Base-by-base conservation (phyloP, 2,329 filamentous ascomycete species). In the Aspergillus eucalypticola region DNA sequence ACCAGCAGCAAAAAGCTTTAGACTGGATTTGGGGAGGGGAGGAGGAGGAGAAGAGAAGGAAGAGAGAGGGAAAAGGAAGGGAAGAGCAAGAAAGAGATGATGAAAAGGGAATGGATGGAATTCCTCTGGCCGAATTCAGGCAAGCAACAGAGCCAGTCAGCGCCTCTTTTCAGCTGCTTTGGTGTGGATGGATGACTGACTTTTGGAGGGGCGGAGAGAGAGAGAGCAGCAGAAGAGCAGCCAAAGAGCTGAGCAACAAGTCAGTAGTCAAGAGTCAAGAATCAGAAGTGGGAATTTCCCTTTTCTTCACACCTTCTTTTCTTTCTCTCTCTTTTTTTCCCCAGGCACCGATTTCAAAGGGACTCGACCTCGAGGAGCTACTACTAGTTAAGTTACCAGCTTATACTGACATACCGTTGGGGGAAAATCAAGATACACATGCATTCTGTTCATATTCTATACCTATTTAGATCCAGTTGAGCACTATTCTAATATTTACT, bases 151-250 rank as follows among this genome's bases (percentile, higher is more conserved):
- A n/a, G 15, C 46, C 46, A 27, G 46, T 50, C 46, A 50, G 46
- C 46, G n/a, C 39, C 17, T 42, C 41, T 44, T 44, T 44, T 44
- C 41, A 44, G 41, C 39, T 23, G 17, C 32, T 21, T 44, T 21
- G 32, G 32, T 35, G 32, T 35, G 32, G 32, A 35, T 35, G 32
- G 32, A 27, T 27, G 29, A 32, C 29, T 32, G 29, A 15, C n/a
- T 42, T 17, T 19, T 23, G 17, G 41, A 57, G 58, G 54, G 27
- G 23, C 15, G 41, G 48, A 55, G 54, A 51, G 58, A 62, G n/a
- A n/a, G n/a, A 60, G 64, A 62, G 25, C 25, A 27, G 61, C 57
- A 63, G 64, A 69, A 60, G 61, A 64, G 29, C 23, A 23, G 23
- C 23, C 23, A 23, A 23, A 23, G 23, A 25, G 23, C 23, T 25